phyloP scores from a whole-genome alignment of 2,329 filamentous ascomycete species.

The Penicillium vulpinum region DNA sequence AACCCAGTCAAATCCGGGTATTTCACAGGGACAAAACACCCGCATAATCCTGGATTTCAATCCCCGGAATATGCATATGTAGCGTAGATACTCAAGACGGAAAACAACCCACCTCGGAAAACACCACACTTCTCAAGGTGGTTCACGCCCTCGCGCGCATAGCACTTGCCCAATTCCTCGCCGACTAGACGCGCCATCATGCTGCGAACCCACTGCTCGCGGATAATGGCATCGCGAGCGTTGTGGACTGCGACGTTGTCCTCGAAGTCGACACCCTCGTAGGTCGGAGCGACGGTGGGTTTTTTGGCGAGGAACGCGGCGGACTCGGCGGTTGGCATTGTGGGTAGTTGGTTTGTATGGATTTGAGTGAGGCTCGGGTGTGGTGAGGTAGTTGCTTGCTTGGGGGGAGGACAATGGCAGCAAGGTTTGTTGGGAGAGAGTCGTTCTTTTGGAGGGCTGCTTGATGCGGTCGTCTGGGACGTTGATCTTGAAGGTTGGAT shows the following conservation, averaged over 20 bases:
- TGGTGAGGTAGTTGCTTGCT: background rate
- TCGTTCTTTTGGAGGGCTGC: constrained; percentile 6
- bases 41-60: background rate
- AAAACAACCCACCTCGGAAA: constrained; percentile 58
- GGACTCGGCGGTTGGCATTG: constrained; percentile 67
- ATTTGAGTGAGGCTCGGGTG: background rate
- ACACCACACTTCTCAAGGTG: constrained; percentile 68
- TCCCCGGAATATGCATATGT: background rate
- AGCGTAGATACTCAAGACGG: background rate
- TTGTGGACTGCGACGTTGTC: constrained; percentile 64
- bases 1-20: background rate
- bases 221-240: constrained; percentile 64
- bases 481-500: constrained; percentile 27
- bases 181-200: constrained; percentile 68
- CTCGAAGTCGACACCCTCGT: constrained; percentile 67
- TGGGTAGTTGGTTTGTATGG: constrained; percentile 14
- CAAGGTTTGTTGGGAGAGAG: constrained; percentile 4
- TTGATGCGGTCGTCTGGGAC: constrained; percentile 20
- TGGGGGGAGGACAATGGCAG: constrained; percentile 1
- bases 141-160: constrained; percentile 64
- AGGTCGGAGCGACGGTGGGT: constrained; percentile 64
- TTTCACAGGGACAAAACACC: accelerated
- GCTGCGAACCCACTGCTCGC: constrained; percentile 67
- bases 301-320: constrained; percentile 64
- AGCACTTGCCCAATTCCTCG: constrained; percentile 68